These are phyloP conservation scores for Phascolomyces articulosus DNA, from an alignment of 371 early-diverging fungal species.

Conservation along the genomic window DNA sequence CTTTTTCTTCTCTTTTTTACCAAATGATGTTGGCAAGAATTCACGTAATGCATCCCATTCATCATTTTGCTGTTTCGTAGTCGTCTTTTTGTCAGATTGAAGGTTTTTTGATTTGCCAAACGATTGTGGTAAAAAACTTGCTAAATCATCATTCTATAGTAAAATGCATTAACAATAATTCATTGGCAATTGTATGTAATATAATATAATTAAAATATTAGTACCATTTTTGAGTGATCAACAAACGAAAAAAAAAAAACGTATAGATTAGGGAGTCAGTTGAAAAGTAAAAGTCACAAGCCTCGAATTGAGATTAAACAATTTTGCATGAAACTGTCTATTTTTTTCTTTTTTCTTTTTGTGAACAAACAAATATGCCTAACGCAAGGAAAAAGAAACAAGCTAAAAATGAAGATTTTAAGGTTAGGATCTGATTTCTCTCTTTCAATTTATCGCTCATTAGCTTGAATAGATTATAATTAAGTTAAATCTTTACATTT, in stretches of 20 bases:
- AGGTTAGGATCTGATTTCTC: slow-evolving; percentile 35
- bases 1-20: slow-evolving; percentile 49
- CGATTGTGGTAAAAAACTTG: slow-evolving; percentile 53
- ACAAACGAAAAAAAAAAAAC: neutral
- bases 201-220: no score
- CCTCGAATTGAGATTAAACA: neutral
- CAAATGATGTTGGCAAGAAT: slow-evolving; percentile 66
- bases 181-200: no score
- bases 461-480: no score
- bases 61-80: slow-evolving; percentile 13
- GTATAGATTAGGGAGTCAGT: no score
- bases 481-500: neutral
- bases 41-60: slow-evolving; percentile 54
- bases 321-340: neutral
- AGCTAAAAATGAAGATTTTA: slow-evolving; percentile 82
- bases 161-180: neutral
- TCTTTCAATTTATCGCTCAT: neutral
- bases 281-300: neutral
- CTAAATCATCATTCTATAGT: slow-evolving; percentile 57
- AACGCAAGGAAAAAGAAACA: slow-evolving; percentile 75
- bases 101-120: slow-evolving; percentile 43
- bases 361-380: slow-evolving; percentile 51
- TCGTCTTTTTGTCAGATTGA: slow-evolving; percentile 15
- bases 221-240: no score
- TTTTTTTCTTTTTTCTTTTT: neutral